These are phyloP conservation scores for Mycena albidolilacea DNA, from an alignment of 768 basidiomycete species.

Conservation along the genomic window DNA sequence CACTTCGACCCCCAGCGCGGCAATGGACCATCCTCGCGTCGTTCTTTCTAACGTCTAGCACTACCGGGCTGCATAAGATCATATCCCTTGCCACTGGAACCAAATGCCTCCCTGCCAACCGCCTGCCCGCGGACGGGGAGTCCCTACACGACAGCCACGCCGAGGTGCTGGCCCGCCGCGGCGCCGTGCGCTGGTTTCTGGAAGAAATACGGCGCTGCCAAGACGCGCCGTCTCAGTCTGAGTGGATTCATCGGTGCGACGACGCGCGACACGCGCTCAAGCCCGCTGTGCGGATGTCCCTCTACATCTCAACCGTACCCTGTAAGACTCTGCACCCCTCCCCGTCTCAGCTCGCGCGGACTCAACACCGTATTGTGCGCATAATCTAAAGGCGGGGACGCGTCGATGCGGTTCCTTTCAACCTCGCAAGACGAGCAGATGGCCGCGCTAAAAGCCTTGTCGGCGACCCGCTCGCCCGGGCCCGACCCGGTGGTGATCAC, in stretches of 20 bases:
- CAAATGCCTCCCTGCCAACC: constrained; percentile 81
- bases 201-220: constrained; percentile 70
- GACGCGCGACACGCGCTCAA: constrained; percentile 63
- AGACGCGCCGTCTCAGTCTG: constrained; percentile 52
- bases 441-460: constrained; percentile 74
- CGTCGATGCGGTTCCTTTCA: constrained; percentile 86
- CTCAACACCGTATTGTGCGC: constrained; percentile 16
- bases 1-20: constrained; percentile 64
- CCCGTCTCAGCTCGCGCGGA: constrained; percentile 7
- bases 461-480: constrained; percentile 49
- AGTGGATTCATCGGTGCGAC: constrained; percentile 60
- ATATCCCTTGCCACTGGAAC: constrained; percentile 87
- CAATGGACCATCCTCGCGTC: constrained; percentile 79
- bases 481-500: constrained; percentile 58
- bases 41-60: constrained; percentile 56
- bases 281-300: constrained; percentile 63
- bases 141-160: constrained; percentile 92
- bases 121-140: constrained; percentile 80
- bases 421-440: constrained; percentile 80
- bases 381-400: constrained; percentile 81
- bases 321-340: constrained; percentile 54
- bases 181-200: constrained; percentile 83
- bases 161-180: constrained; percentile 90
- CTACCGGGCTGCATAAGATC: constrained; percentile 57
- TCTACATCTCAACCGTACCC: constrained; percentile 80